Evolutionary conservation across 2,329 filamentous ascomycete species (phyloP).

Genomic region (Sclerotinia trifoliorum): DNA sequence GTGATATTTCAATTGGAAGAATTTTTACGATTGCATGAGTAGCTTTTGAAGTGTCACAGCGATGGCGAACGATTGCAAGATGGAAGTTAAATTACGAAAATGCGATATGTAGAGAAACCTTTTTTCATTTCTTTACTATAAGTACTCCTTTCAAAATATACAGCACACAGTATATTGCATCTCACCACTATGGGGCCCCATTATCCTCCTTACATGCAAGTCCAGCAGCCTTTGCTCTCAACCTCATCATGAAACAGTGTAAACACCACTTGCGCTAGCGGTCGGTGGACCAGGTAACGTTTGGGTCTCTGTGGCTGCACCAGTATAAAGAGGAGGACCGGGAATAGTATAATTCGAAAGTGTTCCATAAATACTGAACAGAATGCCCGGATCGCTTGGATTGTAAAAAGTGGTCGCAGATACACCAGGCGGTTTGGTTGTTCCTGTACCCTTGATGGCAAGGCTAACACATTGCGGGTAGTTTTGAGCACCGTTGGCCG

Average conservation of each 20-base stretch:
- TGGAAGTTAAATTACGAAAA: not conserved
- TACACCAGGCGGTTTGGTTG: slow-evolving; percentile 41
- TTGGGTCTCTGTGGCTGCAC: slow-evolving; percentile 28
- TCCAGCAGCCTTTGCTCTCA: not conserved
- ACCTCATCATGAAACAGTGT: slow-evolving; percentile 21
- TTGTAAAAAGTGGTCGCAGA: slow-evolving; percentile 45
- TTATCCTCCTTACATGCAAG: not conserved
- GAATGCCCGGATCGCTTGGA: slow-evolving; percentile 45
- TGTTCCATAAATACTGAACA: slow-evolving; percentile 43
- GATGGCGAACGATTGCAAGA: not conserved
- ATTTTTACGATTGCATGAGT: not conserved
- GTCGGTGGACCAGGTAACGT: slow-evolving; percentile 30
- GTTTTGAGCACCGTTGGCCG: slow-evolving; percentile 48
- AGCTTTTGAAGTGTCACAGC: too few species aligned
- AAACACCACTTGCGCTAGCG: slow-evolving; percentile 28
- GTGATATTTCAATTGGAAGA: not conserved
- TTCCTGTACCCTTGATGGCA: slow-evolving; percentile 46
- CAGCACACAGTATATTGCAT: not conserved
- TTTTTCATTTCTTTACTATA: not conserved
- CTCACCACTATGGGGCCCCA: too few species aligned
- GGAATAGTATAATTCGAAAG: slow-evolving; percentile 40
- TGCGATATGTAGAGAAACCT: not conserved
- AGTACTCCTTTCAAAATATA: not conserved
- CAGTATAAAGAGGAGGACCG: slow-evolving; percentile 40
- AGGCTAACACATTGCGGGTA: slow-evolving; percentile 53